phyloP scores from a whole-genome alignment of 2,329 filamentous ascomycete genomes.

The Penicillium concentricum region DNA sequence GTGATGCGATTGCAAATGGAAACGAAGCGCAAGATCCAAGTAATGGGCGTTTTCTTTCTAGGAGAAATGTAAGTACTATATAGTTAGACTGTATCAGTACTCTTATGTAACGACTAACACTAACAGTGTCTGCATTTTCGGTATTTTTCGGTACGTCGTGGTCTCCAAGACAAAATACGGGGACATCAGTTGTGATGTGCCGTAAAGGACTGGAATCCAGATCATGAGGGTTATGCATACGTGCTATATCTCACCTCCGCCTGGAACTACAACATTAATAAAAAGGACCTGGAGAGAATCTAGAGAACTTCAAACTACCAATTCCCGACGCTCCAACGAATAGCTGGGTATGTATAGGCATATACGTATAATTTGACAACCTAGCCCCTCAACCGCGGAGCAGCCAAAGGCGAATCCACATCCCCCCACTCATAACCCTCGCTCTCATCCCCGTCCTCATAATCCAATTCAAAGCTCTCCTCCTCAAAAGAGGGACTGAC shows the following conservation, averaged over 20 bases:
- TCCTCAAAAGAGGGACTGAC: conserved; percentile 28
- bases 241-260: not conserved
- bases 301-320: not conserved
- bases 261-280: not conserved
- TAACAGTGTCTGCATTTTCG: no score
- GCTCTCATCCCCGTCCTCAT: conserved; percentile 16
- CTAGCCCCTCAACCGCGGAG: conserved; percentile 10
- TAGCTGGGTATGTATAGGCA: not conserved
- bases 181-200: no score
- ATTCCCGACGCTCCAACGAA: not conserved
- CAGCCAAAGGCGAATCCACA: conserved; percentile 24
- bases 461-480: conserved; percentile 20
- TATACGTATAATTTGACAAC: not conserved
- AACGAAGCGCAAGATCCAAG: no score
- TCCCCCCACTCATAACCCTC: conserved; percentile 12
- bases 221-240: no score
- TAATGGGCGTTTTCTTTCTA: no score
- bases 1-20: no score
- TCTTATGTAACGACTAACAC: no score
- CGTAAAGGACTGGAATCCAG: no score
- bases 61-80: no score
- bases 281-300: not conserved
- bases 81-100: no score
- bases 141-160: no score
- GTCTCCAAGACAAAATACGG: no score